Evolutionary conservation across 2,329 filamentous ascomycete genomes (phyloP), one percentile per base, ranked within the genome.

Genomic region (Ophiostoma ulmi): DNA sequence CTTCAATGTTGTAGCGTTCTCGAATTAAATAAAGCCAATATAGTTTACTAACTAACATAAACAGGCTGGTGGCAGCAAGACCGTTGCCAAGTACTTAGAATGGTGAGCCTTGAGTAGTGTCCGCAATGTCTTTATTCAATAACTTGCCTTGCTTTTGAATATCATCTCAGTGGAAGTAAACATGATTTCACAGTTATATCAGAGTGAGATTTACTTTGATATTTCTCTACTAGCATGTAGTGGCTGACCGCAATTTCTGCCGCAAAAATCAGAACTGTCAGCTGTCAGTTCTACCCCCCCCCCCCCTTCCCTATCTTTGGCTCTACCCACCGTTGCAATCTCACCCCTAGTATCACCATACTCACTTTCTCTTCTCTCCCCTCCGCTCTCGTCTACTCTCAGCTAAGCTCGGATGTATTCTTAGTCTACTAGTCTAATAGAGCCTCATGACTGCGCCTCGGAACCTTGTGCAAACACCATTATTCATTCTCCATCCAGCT

Each of bases 361-460:
- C n/a, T 58, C 52, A 14, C 48, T 22, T 22, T 11, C 20, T 55
- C 20, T 20, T 14, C 14, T 48, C 44, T 48, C 44, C 6, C 6
- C 31, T 65, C 26, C 10, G 17, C 7, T 65, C 61, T 61, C n/a
- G 1, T 61, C 22, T n/a, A 35, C 14, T 44, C 44, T 48, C 14
- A 20, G 5, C 44, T 17, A 48, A 2, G 14, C 41, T 20, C 14
- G 4, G 22, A n/a, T 65, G 7, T 5, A 65, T 20, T 17, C 35
- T 39, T 39, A 17, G 31, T 48, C 44, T 39, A 14, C 8, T n/a
- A 48, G 44, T 48, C 44, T 44, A 14, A 44, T 22, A 65, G 55
- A 61, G 55, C 55, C 55, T 61, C 55, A 61, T 35, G 55, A 17
- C 55, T 61, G 55, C 55, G 55, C 55, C 55, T 35, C 55, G 35